Evolutionary conservation across 345 rosid genomes (phyloP), one percentile per base, ranked within the genome.

Genomic region (Schrenkiella parvula): DNA sequence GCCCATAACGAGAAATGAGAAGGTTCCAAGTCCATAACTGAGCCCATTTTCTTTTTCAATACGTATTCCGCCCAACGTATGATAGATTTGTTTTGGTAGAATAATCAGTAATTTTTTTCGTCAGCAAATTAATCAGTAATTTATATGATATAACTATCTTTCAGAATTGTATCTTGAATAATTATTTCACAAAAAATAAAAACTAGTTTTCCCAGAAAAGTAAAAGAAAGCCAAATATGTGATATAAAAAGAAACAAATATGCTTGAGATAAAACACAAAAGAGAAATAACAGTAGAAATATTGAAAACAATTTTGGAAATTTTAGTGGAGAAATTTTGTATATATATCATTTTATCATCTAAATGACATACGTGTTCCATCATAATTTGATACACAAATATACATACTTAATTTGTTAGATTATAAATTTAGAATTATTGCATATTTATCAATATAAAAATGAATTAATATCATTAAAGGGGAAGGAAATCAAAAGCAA

Each of bases 1-100:
- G 77, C 70, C 76, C 62, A 39, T 50, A n/a, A 8, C 15, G 48
- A 28, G 52, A 28, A 13, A 31, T 48, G 22, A 15, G 15, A 43
- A 43, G 47, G 47, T 34, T 34, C 38, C 38, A 34, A 41, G 18
- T 41, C 44, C n/a, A n/a, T n/a, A n/a, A n/a, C n/a, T n/a, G n/a
- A n/a, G n/a, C n/a, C n/a, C n/a, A n/a, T n/a, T n/a, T n/a, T n/a
- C n/a, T n/a, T n/a, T n/a, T n/a, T n/a, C n/a, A n/a, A n/a, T n/a
- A n/a, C n/a, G n/a, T n/a, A n/a, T n/a, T n/a, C n/a, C n/a, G n/a
- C n/a, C n/a, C n/a, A n/a, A n/a, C n/a, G n/a, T n/a, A n/a, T n/a
- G n/a, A n/a, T n/a, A n/a, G n/a, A n/a, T n/a, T n/a, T n/a, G n/a
- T n/a, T n/a, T n/a, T n/a, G 7, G 32, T 29, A 29, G 6, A 29